Evolutionary conservation across 164 flowering plant genomes (phyloP).

Genomic region (Amborella trichopoda): DNA sequence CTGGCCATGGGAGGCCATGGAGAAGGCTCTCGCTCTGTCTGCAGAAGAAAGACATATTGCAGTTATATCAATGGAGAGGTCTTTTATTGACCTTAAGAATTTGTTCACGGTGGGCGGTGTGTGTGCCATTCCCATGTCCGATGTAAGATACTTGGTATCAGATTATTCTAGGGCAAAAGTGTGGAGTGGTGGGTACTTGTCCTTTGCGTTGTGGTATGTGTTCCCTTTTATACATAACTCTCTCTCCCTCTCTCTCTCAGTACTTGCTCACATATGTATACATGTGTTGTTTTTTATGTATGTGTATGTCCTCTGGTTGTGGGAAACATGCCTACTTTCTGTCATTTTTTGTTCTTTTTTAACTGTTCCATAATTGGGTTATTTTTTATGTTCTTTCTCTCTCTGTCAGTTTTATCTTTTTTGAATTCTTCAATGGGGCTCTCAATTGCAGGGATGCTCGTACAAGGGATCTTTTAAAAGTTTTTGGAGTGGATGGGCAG

Average conservation of each 20-base stretch:
- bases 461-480: conserved; percentile 74
- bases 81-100: conserved; percentile 60
- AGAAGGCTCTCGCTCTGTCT: conserved; percentile 59
- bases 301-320: too few species aligned
- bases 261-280: too few species aligned
- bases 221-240: not conserved
- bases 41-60: conserved; percentile 79
- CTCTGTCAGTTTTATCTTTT: too few species aligned
- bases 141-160: conserved; percentile 59
- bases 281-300: too few species aligned
- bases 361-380: too few species aligned
- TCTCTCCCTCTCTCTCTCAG: too few species aligned
- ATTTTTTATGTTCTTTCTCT: too few species aligned
- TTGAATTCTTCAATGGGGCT: too few species aligned
- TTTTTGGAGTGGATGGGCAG: conserved; percentile 82
- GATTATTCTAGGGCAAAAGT: conserved; percentile 61
- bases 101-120: conserved; percentile 67
- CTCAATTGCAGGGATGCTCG: conserved; percentile 96
- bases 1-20: conserved; percentile 95
- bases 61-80: conserved; percentile 71
- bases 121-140: conserved; percentile 53
- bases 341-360: too few species aligned
- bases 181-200: conserved; percentile 65
- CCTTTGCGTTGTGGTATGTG: conserved; percentile 76
- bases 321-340: too few species aligned